phyloP scores from a whole-genome alignment of 2,329 filamentous ascomycete species.

The Nemania sp. region DNA sequence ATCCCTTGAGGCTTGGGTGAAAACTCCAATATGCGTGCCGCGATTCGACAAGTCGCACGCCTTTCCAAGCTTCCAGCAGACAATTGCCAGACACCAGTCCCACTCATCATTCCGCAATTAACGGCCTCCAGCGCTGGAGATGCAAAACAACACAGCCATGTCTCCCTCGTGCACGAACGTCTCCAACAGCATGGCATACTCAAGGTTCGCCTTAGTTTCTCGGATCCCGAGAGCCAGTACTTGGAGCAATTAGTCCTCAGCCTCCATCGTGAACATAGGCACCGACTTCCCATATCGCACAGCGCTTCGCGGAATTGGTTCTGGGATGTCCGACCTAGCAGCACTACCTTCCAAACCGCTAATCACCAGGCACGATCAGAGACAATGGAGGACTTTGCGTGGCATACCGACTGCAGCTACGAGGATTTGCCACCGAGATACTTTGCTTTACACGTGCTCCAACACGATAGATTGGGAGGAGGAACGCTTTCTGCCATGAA shows the following conservation, averaged over 20 bases:
- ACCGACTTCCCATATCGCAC: conserved; percentile 46
- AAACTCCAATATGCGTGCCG: too few relatives aligned
- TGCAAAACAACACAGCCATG: neutral
- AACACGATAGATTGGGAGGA: conserved; percentile 43
- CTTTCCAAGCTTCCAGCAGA: too few relatives aligned
- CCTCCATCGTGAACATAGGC: conserved; percentile 41
- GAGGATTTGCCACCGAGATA: conserved; percentile 43
- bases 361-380: conserved; percentile 45
- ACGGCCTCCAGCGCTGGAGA: neutral
- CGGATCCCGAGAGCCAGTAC: conserved; percentile 41
- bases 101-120: neutral
- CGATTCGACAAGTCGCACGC: too few relatives aligned
- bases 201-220: conserved; percentile 40
- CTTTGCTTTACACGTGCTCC: conserved; percentile 48
- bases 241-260: conserved; percentile 40
- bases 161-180: neutral
- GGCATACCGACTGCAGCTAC: conserved; percentile 51
- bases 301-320: conserved; percentile 49
- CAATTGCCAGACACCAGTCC: too few relatives aligned
- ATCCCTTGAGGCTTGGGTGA: too few relatives aligned
- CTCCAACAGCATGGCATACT: conserved; percentile 24
- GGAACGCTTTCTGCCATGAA: conserved; percentile 15
- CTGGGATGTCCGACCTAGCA: conserved; percentile 46
- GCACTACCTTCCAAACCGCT: conserved; percentile 35
- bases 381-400: conserved; percentile 48